Evolutionary conservation across 768 basidiomycete genomes (phyloP).

Genomic region (Boletus fagicola): DNA sequence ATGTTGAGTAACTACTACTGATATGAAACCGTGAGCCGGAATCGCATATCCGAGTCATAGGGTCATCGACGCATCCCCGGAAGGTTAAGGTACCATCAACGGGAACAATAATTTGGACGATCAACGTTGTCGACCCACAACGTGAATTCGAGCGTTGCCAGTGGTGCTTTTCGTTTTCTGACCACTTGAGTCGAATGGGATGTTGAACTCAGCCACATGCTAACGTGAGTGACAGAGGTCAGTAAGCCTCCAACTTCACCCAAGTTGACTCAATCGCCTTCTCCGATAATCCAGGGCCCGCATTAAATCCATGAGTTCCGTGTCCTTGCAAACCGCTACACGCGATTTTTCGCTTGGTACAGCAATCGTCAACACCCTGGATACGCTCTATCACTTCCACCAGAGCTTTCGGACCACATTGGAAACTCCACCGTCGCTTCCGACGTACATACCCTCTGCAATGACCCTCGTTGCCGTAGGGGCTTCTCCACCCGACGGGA

Average conservation of each 20-base stretch:
- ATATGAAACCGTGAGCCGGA: too few species aligned
- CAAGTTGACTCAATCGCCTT: not conserved
- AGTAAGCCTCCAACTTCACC: not conserved
- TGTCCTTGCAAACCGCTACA: conserved; percentile 8
- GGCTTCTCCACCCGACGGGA: conserved; percentile 3
- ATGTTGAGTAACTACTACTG: not conserved
- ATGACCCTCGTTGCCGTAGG: conserved; percentile 12
- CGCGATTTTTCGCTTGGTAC: not conserved
- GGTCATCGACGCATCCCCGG: too few species aligned
- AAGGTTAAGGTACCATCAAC: too few species aligned
- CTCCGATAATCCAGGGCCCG: not conserved
- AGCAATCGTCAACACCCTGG: conserved; percentile 11
- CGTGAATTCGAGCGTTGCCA: too few species aligned
- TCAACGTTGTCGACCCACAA: too few species aligned
- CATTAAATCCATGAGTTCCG: not conserved
- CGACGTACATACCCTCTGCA: conserved; percentile 16
- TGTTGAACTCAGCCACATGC: not conserved
- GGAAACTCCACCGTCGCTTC: not conserved
- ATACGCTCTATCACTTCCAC: conserved; percentile 2
- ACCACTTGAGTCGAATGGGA: not conserved
- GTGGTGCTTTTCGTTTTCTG: too few species aligned
- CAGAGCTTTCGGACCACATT: not conserved
- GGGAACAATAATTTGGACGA: too few species aligned
- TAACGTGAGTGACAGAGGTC: conserved; percentile 15
- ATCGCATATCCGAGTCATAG: too few species aligned